Evolutionary conservation across 163 green algal species (phyloP), one percentile per base, ranked within the genome.

Genomic region (Volvox carteri): DNA sequence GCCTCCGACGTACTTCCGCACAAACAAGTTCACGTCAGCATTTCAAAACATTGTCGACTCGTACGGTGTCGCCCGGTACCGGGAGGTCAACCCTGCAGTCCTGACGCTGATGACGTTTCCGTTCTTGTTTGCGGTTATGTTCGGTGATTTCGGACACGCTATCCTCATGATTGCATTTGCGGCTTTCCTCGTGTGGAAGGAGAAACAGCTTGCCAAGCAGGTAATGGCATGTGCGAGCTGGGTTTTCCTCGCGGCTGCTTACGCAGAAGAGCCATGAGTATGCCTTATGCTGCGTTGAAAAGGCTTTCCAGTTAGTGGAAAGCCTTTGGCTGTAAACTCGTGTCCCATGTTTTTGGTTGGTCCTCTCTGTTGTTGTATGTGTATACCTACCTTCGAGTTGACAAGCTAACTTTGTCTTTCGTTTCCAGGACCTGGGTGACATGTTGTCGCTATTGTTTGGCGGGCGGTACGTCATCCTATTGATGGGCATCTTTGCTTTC

Each of bases 41-140:
- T 99, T 99, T 91, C 98, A 92, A 86, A 89, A 83, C 42, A 98
- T 98, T 65, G 95, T 98, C 76, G 95, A 98, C 86, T 95, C 96
- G 4, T 98, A 98, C 73, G 96, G 96, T 79, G 93, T 98, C 42
- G 96, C 96, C 1, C 92, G 96, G 11, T 99, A 99, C 92, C 91
- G 95, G 2, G 94, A 97, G 90, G 97, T 94, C 62, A 99, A 99
- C 93, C 98, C 98, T 1, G 91, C 95, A 8, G 94, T 98, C 28
- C 98, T 98, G 86, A 98, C 98, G 78, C 97, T 99, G 77, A 94
- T 99, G 75, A 99, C 98, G 70, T 99, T 99, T 90, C 98, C 98
- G 28, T 99, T 99, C 94, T 92, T 99, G 25, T 99, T 99, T 80
- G 97, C 98, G 18, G 94, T 99, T 91, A 99, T 99, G 98, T 99